phyloP scores from a whole-genome alignment of 768 basidiomycete species.

The Rhizopogon vesiculosus region DNA sequence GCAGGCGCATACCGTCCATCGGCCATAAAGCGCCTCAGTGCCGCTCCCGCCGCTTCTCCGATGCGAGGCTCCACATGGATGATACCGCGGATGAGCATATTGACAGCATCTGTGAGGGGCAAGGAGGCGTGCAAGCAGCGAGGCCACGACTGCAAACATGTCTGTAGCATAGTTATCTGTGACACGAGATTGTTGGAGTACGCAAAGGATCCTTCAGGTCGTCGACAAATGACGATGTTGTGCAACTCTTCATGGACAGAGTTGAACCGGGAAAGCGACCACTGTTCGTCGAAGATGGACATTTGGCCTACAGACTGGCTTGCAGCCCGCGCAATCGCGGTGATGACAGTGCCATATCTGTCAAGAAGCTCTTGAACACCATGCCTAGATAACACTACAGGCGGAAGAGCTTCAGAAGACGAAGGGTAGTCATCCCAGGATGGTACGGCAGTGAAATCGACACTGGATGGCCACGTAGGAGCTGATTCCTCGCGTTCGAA shows the following conservation, averaged over 20 bases:
- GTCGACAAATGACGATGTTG: slow-evolving; percentile 62
- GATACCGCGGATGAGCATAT: slow-evolving; percentile 78
- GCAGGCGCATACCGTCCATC: slow-evolving; percentile 49
- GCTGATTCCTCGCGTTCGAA: slow-evolving; percentile 66
- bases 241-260: slow-evolving; percentile 60
- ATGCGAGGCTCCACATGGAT: slow-evolving; percentile 80
- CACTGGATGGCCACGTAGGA: slow-evolving; percentile 76
- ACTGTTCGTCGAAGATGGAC: slow-evolving; percentile 84
- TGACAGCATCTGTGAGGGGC: slow-evolving; percentile 56
- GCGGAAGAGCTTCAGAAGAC: slow-evolving; percentile 59
- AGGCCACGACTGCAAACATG: slow-evolving; percentile 82
- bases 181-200: slow-evolving; percentile 60
- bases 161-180: slow-evolving; percentile 67
- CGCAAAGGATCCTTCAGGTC: slow-evolving; percentile 57
- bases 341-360: slow-evolving; percentile 52
- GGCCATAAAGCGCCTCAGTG: slow-evolving; percentile 69
- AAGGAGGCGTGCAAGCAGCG: slow-evolving; percentile 61
- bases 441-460: slow-evolving; percentile 55
- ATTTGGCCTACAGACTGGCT: slow-evolving; percentile 65
- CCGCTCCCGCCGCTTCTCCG: slow-evolving; percentile 59
- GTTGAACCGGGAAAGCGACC: slow-evolving; percentile 54
- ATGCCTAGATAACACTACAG: slow-evolving; percentile 51
- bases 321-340: slow-evolving; percentile 52
- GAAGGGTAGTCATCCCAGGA: slow-evolving; percentile 65
- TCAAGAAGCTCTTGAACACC: slow-evolving; percentile 73